Conservation (phyloP, 2,329 filamentous ascomycete genomes). For the Purpureocillium takamizusanense region DNA sequence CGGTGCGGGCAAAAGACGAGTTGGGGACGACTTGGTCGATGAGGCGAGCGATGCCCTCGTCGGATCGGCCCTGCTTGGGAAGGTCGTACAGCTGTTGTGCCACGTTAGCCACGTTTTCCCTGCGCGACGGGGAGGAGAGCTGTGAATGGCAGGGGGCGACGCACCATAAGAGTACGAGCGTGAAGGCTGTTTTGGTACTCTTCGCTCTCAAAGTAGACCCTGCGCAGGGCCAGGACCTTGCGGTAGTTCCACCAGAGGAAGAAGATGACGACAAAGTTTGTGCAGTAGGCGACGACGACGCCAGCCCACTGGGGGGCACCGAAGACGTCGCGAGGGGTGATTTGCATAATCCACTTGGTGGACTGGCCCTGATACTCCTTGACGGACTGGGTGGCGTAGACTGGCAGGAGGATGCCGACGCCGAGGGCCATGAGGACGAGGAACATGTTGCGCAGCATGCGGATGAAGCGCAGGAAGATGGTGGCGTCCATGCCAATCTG, state of each 20-base stretch:
- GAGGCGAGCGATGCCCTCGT: constrained; percentile 80
- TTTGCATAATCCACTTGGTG: constrained; percentile 41
- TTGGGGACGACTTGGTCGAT: constrained; percentile 73
- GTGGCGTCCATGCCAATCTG: constrained; percentile 85
- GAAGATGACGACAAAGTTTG: constrained; percentile 65
- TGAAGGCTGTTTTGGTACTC: constrained; percentile 88
- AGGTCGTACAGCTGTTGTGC: constrained; percentile 66
- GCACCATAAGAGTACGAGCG: constrained; percentile 59
- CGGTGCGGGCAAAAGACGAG: constrained; percentile 68
- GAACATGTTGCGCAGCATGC: constrained; percentile 92
- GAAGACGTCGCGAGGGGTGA: constrained; percentile 50
- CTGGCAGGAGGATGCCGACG: constrained; percentile 68
- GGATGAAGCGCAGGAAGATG: constrained; percentile 77
- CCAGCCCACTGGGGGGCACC: constrained; percentile 48
- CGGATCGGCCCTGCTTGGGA: constrained; percentile 63
- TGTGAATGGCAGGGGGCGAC: constrained; percentile 11
- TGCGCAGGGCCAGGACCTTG: constrained; percentile 60
- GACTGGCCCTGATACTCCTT: constrained; percentile 11
- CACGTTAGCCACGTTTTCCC: constrained; percentile 5
- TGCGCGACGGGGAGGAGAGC: not conserved
- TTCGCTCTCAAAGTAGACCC: constrained; percentile 71
- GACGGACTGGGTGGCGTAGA: constrained; percentile 52
- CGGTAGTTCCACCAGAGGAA: constrained; percentile 91
- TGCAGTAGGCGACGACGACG: constrained; percentile 51
- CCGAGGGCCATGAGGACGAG: constrained; percentile 62